These are phyloP conservation scores for Neofusicoccum sp. DNA, from an alignment of 2,329 filamentous ascomycete genomes.

Conservation along the genomic window DNA sequence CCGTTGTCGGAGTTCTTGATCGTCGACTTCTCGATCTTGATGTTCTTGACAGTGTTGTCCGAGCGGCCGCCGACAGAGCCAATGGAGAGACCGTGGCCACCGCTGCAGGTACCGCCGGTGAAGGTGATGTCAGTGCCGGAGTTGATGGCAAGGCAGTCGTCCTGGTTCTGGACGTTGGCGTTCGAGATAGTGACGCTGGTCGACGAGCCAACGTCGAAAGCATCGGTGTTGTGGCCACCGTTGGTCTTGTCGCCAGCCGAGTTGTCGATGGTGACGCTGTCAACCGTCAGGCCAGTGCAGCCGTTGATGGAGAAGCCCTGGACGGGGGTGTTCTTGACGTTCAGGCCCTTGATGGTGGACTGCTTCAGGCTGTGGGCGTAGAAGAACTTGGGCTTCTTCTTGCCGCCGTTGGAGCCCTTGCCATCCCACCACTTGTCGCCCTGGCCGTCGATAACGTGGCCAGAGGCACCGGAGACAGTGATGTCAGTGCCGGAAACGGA, in stretches of 20 bases:
- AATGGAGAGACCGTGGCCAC: constrained; percentile 55
- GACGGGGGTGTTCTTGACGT: constrained; percentile 55
- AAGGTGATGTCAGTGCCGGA: constrained; percentile 39
- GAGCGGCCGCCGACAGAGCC: constrained; percentile 52
- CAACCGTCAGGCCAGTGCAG: constrained; percentile 41
- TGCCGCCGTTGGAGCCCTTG: constrained; percentile 46
- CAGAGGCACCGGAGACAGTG: constrained; percentile 38
- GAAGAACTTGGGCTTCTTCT: constrained; percentile 27
- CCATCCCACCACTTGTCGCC: constrained; percentile 47
- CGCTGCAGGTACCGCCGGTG: constrained; percentile 36
- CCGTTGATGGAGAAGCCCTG: constrained; percentile 47
- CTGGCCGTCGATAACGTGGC: constrained; percentile 40
- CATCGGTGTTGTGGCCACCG: constrained; percentile 47
- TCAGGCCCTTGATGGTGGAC: constrained; percentile 42
- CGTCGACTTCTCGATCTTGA: constrained; percentile 49
- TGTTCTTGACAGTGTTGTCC: constrained; percentile 51
- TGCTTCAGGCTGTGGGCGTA: constrained; percentile 24
- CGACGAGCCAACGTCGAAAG: constrained; percentile 51
- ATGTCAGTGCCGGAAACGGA: constrained; percentile 41
- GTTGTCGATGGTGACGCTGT: constrained; percentile 53
- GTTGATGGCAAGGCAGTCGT: constrained; percentile 56
- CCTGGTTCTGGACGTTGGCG: constrained; percentile 52
- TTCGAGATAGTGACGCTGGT: constrained; percentile 46
- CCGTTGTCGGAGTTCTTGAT: constrained; percentile 52
- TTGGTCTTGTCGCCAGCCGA: constrained; percentile 40